Conservation (phyloP, 192 early-diverging fungal species). For the Fimicolochytrium jonesii region DNA sequence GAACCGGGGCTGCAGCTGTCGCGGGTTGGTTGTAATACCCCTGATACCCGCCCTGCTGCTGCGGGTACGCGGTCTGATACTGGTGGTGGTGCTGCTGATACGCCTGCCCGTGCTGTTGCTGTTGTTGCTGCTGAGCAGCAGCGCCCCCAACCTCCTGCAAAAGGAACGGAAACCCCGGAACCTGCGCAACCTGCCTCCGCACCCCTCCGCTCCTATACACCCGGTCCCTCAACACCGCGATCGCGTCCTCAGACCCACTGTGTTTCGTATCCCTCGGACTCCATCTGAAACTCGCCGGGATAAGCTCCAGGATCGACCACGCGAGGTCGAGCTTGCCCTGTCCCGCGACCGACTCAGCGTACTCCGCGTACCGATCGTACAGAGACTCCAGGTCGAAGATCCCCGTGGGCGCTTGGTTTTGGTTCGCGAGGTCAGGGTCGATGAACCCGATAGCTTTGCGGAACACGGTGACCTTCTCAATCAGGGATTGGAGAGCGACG, state of each 20-base stretch:
- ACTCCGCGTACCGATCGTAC: conserved; percentile 85
- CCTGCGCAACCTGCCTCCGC: conserved; percentile 28
- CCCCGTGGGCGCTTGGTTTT: conserved; percentile 32
- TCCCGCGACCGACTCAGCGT: conserved; percentile 68
- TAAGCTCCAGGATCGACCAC: conserved; percentile 70
- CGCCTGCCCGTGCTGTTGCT: conserved; percentile 6
- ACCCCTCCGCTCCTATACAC: conserved; percentile 53
- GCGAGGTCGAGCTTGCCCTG: conserved; percentile 77
- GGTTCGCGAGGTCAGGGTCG: conserved; percentile 63
- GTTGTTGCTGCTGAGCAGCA: background rate
- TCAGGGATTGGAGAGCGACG: conserved; percentile 64
- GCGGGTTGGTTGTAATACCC: background rate
- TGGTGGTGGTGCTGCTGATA: conserved; percentile 7
- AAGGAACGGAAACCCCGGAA: conserved; percentile 63
- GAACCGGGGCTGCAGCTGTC: background rate
- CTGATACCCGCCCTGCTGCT: background rate
- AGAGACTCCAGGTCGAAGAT: conserved; percentile 58
- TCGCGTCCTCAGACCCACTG: conserved; percentile 24
- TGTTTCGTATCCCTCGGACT: conserved; percentile 29
- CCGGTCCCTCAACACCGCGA: conserved; percentile 72
- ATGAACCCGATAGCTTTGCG: conserved; percentile 87
- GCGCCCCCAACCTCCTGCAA: conserved; percentile 41
- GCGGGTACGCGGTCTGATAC: background rate
- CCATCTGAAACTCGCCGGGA: conserved; percentile 59
- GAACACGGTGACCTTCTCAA: conserved; percentile 93